Conservation (phyloP, 768 basidiomycete species). For the Hydnum rufescens region DNA sequence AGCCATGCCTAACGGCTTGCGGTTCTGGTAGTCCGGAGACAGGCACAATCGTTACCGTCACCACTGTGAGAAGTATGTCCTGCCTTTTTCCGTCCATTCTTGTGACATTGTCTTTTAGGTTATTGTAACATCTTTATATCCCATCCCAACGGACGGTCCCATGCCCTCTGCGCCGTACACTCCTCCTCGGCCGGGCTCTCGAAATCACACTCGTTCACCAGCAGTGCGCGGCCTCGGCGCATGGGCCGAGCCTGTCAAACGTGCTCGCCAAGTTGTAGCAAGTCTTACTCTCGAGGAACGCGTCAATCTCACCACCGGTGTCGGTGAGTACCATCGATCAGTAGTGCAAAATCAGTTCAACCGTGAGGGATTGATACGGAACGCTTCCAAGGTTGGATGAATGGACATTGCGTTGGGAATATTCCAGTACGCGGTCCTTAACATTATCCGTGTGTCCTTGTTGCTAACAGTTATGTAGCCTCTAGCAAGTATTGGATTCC, state of each 20-base stretch:
- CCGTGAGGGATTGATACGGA: too few relatives aligned
- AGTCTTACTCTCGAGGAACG: not conserved
- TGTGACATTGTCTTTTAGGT: too few relatives aligned
- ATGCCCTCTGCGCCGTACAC: not conserved
- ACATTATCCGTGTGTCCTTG: not conserved
- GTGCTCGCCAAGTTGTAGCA: not conserved
- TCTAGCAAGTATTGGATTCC: conserved; percentile 9
- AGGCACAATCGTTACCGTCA: too few relatives aligned
- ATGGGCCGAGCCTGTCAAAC: not conserved
- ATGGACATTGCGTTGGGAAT: conserved; percentile 10
- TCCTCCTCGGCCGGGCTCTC: not conserved
- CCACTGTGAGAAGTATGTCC: too few relatives aligned
- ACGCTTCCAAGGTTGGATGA: conserved; percentile 10
- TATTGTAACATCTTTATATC: too few relatives aligned
- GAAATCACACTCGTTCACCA: not conserved
- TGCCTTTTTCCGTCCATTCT: too few relatives aligned
- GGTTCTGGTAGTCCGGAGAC: too few relatives aligned
- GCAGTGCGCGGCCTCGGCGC: not conserved
- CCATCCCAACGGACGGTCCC: too few relatives aligned
- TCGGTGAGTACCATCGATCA: too few relatives aligned
- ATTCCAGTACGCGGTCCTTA: conserved; percentile 4
- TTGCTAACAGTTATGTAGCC: not conserved
- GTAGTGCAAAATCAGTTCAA: too few relatives aligned
- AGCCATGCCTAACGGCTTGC: too few relatives aligned
- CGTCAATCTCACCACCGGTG: too few relatives aligned